Percentiles rank a stretch among this genome's conserved stretches.
phyloP scores from a whole-genome alignment of 768 basidiomycete genomes.

The Psilocybe azurescens region DNA sequence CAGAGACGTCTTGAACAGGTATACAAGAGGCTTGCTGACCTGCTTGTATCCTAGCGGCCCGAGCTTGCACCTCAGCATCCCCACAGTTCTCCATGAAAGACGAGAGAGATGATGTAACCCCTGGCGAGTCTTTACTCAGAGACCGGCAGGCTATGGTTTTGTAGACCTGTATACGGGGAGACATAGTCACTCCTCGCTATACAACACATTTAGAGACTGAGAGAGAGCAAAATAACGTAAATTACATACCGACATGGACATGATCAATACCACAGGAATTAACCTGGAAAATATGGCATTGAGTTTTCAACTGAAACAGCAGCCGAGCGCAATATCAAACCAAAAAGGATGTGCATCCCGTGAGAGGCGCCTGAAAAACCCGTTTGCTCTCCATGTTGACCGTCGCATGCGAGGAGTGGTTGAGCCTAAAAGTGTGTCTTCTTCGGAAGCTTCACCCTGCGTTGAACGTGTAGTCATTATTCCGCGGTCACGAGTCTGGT shows the following conservation, averaged over 20 bases:
- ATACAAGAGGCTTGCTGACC: slow-evolving; percentile 33
- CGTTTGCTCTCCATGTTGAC: slow-evolving; percentile 4
- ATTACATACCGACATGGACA: slow-evolving; percentile 66
- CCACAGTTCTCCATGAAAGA: slow-evolving; percentile 33
- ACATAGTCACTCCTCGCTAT: slow-evolving; percentile 81
- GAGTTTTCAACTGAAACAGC: slow-evolving; percentile 7
- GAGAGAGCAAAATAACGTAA: slow-evolving; percentile 14
- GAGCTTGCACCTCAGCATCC: slow-evolving; percentile 63
- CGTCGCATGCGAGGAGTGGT: slow-evolving; percentile 8
- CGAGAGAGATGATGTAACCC: slow-evolving; percentile 18
- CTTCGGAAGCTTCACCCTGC: slow-evolving; percentile 20
- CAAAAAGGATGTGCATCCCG: slow-evolving; percentile 49
- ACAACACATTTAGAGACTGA: neutral
- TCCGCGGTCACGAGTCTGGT: slow-evolving; percentile 20
- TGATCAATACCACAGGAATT: slow-evolving; percentile 69
- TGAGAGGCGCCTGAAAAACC: slow-evolving; percentile 12
- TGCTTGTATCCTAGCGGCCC: slow-evolving; percentile 77
- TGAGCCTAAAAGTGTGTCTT: slow-evolving; percentile 21
- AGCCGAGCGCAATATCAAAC: slow-evolving; percentile 29
- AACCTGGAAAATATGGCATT: slow-evolving; percentile 50
- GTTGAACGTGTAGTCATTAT: slow-evolving; percentile 16
- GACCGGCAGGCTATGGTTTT: slow-evolving; percentile 76
- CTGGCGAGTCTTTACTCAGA: slow-evolving; percentile 36
- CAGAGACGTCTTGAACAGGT: neutral
- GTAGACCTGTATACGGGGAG: slow-evolving; percentile 81